Conservation (phyloP, 257 asterid species). For the Capsicum rhomboideum region DNA sequence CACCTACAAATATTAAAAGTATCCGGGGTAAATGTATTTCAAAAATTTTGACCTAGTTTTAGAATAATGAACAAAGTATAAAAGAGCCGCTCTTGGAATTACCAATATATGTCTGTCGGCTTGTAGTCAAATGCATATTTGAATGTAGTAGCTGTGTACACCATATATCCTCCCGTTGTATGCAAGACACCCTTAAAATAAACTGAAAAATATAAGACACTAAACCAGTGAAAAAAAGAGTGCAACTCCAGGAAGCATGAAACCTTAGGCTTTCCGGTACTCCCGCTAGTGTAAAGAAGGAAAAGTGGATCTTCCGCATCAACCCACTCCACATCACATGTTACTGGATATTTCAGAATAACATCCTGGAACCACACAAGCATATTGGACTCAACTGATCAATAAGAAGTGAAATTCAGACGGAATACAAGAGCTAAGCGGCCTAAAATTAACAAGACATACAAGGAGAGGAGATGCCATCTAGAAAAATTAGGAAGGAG, state of each 20-base stretch:
- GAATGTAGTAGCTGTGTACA: conserved; percentile 90
- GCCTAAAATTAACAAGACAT: background rate
- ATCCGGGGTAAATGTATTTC: conserved; percentile 1
- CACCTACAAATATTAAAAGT: conserved; percentile 52
- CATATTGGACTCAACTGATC: background rate
- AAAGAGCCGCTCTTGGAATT: background rate
- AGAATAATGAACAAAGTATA: background rate
- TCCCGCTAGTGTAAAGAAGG: conserved; percentile 97
- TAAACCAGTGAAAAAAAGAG: conserved; percentile 11
- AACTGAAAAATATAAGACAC: conserved; percentile 20
- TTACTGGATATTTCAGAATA: conserved; percentile 54
- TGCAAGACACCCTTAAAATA: conserved; percentile 83
- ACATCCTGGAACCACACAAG: conserved; percentile 53
- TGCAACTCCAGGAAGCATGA: conserved; percentile 7
- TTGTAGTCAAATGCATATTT: conserved; percentile 95
- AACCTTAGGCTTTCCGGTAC: conserved; percentile 99
- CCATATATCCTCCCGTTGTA: conserved; percentile 99
- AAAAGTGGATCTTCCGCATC: conserved; percentile 98
- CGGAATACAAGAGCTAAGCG: background rate
- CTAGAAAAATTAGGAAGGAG: background rate
- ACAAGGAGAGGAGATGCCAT: background rate
- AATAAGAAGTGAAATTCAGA: background rate
- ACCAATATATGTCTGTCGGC: conserved; percentile 92
- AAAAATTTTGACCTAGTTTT: conserved; percentile 8
- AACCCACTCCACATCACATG: conserved; percentile 93